phyloP scores from a whole-genome alignment of 176 grass and related monocot species.

The Poa annua region DNA sequence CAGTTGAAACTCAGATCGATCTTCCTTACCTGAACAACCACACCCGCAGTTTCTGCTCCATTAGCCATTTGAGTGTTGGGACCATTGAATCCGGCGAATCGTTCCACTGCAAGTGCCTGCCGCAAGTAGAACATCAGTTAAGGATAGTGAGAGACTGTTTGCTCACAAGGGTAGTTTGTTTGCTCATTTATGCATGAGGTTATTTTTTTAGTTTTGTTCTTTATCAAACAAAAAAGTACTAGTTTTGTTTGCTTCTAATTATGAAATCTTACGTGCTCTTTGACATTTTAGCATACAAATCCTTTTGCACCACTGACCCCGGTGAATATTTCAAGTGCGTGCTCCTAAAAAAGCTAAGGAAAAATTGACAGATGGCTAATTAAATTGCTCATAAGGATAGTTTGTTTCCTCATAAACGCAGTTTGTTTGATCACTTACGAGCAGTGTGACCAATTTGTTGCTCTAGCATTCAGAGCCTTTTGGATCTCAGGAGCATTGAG shows the following conservation, averaged over 20 bases:
- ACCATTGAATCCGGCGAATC: constrained; percentile 28
- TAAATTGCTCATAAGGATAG: background rate
- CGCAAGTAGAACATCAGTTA: background rate
- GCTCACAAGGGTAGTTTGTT: background rate
- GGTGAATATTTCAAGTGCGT: constrained; percentile 34
- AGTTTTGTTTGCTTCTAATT: background rate
- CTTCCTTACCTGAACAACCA: constrained; percentile 51
- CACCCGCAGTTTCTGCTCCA: constrained; percentile 25
- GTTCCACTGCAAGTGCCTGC: background rate
- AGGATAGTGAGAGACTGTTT: background rate
- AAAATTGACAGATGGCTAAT: background rate
- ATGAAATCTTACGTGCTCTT: background rate
- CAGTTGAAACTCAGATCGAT: background rate
- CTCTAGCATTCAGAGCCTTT: constrained; percentile 39
- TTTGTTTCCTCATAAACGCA: background rate
- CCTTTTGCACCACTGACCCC: background rate
- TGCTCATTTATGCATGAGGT: background rate
- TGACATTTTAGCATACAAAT: background rate
- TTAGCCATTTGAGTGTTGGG: constrained; percentile 43
- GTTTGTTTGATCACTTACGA: constrained; percentile 8
- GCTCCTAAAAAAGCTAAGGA: background rate
- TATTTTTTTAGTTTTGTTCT: too few relatives aligned
- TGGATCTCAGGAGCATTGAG: constrained; percentile 46
- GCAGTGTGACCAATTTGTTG: constrained; percentile 30
- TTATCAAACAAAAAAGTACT: background rate